Evolutionary conservation across 2,329 filamentous ascomycete species (phyloP), one percentile per base, ranked within the genome.

Genomic region (Passalora sequoiae): DNA sequence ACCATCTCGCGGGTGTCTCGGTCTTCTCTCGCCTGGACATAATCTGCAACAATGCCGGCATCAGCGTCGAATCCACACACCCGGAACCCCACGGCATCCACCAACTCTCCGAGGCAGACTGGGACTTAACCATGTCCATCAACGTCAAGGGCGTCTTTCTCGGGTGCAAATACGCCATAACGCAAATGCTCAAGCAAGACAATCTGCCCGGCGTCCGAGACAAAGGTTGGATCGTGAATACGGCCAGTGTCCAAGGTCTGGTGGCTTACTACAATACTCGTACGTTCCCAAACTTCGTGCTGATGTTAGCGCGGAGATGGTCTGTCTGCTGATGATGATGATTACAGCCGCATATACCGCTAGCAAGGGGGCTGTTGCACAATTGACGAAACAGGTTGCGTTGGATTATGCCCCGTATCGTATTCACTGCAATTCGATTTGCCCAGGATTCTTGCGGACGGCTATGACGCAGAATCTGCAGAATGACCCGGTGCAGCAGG

Each of bases 311-410:
- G 24, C 9, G 24, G 4, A 31, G 6, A 20, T 16, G 21, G 36
- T 15, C 12, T 6, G 17, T 13, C 12, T 15, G 32, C 10, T 40
- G 21, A 22, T 28, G 15, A 42, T 29, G 2, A 10, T 22, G 8
- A 9, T 5, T 19, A 13, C 51, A 60, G 63, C 66, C 19, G 60
- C 61, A 13, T 75, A 75, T 51, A 69, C 67, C 40, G 67, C 70
- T 2, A 68, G 63, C 30, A 76, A 75, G 50, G 69, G 67, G 7
- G 72, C 70, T 0, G 69, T 73, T 5, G 59, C 68, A 7, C 60
- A 66, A 30, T 60, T 76, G 32, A 74, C 71, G 6, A 69, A 67
- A 39, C 63, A 67, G 20, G 19, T 71, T n/a, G 68, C 69, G 2
- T 19, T 47, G 15, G 45, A 47, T 19, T 47, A 47, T 29, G 45